Evolutionary conservation across 2,329 filamentous ascomycete genomes (phyloP), one percentile per base, ranked within the genome.

Genomic region (Blastomyces percursus): DNA sequence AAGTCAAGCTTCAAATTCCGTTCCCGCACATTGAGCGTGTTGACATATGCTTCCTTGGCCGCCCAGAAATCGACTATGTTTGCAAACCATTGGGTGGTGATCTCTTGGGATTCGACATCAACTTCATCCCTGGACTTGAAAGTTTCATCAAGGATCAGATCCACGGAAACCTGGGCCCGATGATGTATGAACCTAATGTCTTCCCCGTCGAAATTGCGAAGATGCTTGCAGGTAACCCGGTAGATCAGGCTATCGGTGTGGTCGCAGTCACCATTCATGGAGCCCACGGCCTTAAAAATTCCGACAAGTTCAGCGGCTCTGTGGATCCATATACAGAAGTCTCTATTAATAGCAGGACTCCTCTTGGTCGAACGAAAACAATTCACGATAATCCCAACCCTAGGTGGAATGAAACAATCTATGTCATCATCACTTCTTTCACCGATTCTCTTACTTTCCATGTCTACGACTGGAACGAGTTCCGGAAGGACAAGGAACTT

Each of bases 201-300:
- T 99, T 99, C 81, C 94, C 94, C 19, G 94, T 99, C 67, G 94
- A 99, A 72, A 91, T 99, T 62, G 94, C 94, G 69, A 97, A 99
- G 82, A 94, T 99, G 90, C 82, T 99, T 66, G 90, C 93, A 52
- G 94, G 94, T 64, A 93, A 89, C 63, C 86, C 94, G 0, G 90
- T 99, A 59, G 95, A 99, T 73, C 90, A 96, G 76, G 94, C 94
- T 12, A 91, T 99, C 70, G 94, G 94, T 73, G 92, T 99, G 9
- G 77, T 99, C 61, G 93, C 93, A 30, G 81, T 99, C 65, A 96
- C 91, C 7, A 83, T 99, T 65, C 91, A 99, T 73, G 89, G 91
- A 50, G 94, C 92, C 2, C 86, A 92, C 67, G 91, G 92, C 44
- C 84, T 99, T 69, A 97, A 96, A 83, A 97, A 97, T 71, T 85